Percentiles rank a stretch among this genome's conserved stretches.
Conservation (phyloP, 805 yeast species). For the Pichia nakasei region DNA sequence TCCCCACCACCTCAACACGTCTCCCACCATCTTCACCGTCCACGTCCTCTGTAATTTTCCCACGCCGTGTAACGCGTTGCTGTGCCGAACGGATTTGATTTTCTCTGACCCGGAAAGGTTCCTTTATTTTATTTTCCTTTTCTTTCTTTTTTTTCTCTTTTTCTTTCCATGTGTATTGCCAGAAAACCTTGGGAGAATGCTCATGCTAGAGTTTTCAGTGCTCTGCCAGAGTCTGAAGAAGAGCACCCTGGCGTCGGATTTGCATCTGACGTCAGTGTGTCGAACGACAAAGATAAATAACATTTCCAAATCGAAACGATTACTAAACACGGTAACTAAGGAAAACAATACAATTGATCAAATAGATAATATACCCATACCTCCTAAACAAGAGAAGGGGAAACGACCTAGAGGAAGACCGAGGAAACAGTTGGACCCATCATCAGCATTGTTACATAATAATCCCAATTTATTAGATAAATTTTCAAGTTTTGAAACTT, state of each 20-base stretch:
- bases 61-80: no score
- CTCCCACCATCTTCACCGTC: no score
- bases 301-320: not conserved
- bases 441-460: not conserved
- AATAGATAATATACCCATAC: not conserved
- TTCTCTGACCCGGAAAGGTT: no score
- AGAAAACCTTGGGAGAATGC: no score
- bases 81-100: no score
- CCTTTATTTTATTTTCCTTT: no score
- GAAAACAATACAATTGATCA: not conserved
- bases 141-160: not conserved
- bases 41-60: no score
- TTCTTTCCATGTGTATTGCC: not conserved
- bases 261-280: not conserved
- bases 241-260: not conserved
- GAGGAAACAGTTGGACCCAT: not conserved
- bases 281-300: not conserved
- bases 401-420: constrained; percentile 11
- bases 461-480: constrained; percentile 1
- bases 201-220: not conserved
- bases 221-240: not conserved
- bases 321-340: not conserved
- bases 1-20: no score
- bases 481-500: constrained; percentile 20
- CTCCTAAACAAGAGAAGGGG: not conserved